Evolutionary conservation across 805 yeast genomes (phyloP).

Genomic region (Sugiyamaella boreocaroliniensis): DNA sequence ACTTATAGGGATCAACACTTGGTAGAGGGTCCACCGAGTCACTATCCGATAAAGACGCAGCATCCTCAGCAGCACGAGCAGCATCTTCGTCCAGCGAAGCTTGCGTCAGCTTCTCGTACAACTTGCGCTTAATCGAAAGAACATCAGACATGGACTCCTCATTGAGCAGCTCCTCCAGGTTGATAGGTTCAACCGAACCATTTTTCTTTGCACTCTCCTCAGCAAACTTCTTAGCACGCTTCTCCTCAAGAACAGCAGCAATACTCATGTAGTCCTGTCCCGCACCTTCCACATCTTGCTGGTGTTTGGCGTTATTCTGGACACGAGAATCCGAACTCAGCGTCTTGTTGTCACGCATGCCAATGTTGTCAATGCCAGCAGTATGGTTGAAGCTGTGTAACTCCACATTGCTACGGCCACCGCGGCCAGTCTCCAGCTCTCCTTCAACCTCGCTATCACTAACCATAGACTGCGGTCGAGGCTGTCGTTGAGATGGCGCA

Average conservation of each 20-base stretch:
- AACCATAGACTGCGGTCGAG: slow-evolving; percentile 1
- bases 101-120: slow-evolving; percentile 19
- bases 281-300: slow-evolving; percentile 65
- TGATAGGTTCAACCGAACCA: neutral
- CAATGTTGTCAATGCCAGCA: slow-evolving; percentile 81
- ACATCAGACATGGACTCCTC: slow-evolving; percentile 32
- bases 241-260: slow-evolving; percentile 14
- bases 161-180: slow-evolving; percentile 45
- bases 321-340: slow-evolving; percentile 79
- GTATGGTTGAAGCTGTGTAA: slow-evolving; percentile 65
- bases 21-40: slow-evolving; percentile 17
- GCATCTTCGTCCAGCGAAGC: neutral
- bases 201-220: neutral
- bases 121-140: slow-evolving; percentile 26
- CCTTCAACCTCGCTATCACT: slow-evolving; percentile 3
- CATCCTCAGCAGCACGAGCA: neutral
- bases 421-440: neutral
- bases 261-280: slow-evolving; percentile 61
- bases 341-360: slow-evolving; percentile 76
- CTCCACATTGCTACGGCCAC: slow-evolving; percentile 17
- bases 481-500: neutral
- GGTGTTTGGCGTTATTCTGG: slow-evolving; percentile 56
- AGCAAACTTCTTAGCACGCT: slow-evolving; percentile 34
- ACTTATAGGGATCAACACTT: slow-evolving; percentile 77
- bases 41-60: slow-evolving; percentile 3